Conservation (phyloP, 148 eudicot genomes). For the Rhododendron henanense region DNA sequence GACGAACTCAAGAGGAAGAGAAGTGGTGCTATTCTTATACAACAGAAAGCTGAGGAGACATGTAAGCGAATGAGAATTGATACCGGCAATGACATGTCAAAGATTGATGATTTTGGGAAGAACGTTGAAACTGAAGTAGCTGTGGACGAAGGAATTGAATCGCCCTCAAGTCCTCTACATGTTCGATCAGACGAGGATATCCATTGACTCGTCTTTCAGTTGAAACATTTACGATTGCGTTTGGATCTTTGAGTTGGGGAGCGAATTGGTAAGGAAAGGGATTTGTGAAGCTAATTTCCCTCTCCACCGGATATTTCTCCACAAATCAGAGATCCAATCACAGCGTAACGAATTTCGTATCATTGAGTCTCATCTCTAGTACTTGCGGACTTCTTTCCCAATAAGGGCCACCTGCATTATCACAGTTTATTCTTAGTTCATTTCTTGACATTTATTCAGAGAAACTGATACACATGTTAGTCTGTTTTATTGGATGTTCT, state of each 20-base stretch:
- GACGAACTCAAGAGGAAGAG: conserved; percentile 16
- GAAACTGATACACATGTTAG: background rate
- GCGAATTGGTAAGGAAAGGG: background rate
- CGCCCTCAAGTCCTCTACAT: conserved; percentile 55
- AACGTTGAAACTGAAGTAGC: conserved; percentile 18
- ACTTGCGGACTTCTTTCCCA: background rate
- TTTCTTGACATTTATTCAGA: background rate
- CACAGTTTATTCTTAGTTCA: background rate
- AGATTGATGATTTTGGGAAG: background rate
- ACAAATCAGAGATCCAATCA: background rate
- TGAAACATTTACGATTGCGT: background rate
- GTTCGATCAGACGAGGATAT: conserved; percentile 17
- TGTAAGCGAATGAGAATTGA: conserved; percentile 6
- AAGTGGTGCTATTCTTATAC: background rate
- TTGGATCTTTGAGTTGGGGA: background rate
- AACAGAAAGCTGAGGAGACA: background rate
- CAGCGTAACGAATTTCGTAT: background rate
- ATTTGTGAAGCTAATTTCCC: background rate
- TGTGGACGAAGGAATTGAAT: conserved; percentile 26
- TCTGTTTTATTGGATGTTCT: background rate
- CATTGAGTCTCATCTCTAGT: background rate
- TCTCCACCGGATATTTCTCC: background rate
- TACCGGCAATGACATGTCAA: background rate
- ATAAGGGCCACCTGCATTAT: background rate
- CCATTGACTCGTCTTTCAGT: background rate